These are phyloP conservation scores for Nicotiana otophora DNA, from an alignment of 257 asterid species.

Conservation along the genomic window DNA sequence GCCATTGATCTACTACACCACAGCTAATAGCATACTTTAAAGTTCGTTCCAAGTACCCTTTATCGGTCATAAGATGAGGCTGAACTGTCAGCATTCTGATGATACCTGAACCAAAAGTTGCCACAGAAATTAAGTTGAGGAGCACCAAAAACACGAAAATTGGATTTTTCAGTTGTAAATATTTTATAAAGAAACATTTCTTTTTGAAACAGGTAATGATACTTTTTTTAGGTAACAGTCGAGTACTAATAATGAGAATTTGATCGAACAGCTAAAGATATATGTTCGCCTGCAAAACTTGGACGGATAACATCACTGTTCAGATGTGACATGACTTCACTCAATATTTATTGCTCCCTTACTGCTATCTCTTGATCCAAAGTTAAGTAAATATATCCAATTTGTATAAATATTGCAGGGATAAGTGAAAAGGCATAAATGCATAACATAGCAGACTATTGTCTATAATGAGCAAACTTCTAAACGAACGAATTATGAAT, in stretches of 20 bases:
- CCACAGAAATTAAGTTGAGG: background rate
- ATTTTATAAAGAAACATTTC: background rate
- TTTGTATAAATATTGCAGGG: background rate
- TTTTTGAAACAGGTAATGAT: background rate
- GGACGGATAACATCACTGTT: background rate
- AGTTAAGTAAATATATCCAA: background rate
- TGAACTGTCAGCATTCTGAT: slow-evolving; percentile 70
- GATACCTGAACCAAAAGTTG: slow-evolving; percentile 42
- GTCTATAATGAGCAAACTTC: background rate
- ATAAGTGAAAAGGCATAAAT: background rate
- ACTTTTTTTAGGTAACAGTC: background rate
- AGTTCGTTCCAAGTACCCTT: slow-evolving; percentile 59
- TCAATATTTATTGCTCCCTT: background rate
- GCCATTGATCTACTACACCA: slow-evolving; percentile 86
- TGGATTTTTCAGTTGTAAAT: background rate
- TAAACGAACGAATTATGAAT: background rate
- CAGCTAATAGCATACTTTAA: slow-evolving; percentile 79
- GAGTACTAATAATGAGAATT: background rate
- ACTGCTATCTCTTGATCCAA: background rate
- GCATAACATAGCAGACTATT: background rate
- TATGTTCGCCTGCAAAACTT: background rate
- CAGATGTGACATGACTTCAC: background rate
- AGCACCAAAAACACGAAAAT: background rate
- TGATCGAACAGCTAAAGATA: background rate
- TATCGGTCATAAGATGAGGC: slow-evolving; percentile 66